phyloP scores from a whole-genome alignment of 2,329 filamentous ascomycete species.

The Penicillium decumbens region DNA sequence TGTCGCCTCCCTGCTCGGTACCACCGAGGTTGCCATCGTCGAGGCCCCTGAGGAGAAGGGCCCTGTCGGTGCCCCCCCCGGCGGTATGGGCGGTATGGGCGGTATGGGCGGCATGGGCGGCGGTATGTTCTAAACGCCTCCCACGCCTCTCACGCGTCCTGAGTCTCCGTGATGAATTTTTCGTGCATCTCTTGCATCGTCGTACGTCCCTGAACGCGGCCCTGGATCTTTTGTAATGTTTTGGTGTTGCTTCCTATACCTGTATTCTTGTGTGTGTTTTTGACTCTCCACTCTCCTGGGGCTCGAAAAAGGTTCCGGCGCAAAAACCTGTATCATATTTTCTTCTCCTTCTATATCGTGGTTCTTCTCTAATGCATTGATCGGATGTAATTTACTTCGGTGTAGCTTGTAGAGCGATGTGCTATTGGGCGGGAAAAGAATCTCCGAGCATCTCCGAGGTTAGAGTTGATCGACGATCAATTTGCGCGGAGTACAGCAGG shows the following conservation, averaged over 20 bases:
- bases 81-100: conserved; percentile 51
- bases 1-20: conserved; percentile 93
- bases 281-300: conserved; percentile 21
- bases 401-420: background rate
- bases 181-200: conserved; percentile 33
- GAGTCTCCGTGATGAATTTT: conserved; percentile 19
- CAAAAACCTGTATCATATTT: conserved; percentile 25
- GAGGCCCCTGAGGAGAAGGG: conserved; percentile 92
- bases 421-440: background rate
- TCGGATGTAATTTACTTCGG: conserved; percentile 1
- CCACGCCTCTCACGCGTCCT: conserved; percentile 3
- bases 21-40: conserved; percentile 95
- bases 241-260: conserved; percentile 24
- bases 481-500: background rate
- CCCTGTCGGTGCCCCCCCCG: conserved; percentile 47
- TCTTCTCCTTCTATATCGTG: conserved; percentile 6
- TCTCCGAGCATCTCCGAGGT: background rate
- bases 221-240: conserved; percentile 23
- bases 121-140: conserved; percentile 58
- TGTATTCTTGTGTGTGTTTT: conserved; percentile 21
- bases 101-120: conserved; percentile 60
- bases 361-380: conserved; percentile 14
- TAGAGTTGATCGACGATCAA: background rate
- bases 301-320: conserved; percentile 21
- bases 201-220: conserved; percentile 22